These are phyloP conservation scores for Bipolaris bicolor DNA, from an alignment of 2,329 filamentous ascomycete genomes.

Conservation along the genomic window DNA sequence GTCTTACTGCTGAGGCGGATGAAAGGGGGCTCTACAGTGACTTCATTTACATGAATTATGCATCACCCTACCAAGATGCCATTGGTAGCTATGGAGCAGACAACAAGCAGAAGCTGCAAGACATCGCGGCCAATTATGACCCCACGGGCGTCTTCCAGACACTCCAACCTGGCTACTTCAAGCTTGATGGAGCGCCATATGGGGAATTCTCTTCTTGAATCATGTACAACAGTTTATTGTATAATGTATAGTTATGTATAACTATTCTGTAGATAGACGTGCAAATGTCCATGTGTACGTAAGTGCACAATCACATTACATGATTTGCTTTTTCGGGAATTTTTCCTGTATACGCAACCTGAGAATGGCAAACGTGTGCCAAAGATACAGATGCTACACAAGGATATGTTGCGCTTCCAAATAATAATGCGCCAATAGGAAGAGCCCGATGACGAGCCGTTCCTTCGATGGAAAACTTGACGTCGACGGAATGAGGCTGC, in stretches of 20 bases:
- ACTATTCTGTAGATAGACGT: background rate
- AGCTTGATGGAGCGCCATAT: slow-evolving; percentile 29
- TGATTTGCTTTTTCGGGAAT: background rate
- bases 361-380: too few species aligned
- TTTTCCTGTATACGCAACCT: too few species aligned
- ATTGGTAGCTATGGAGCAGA: slow-evolving; percentile 50
- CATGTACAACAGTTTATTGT: background rate
- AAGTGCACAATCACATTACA: background rate
- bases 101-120: slow-evolving; percentile 38
- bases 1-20: slow-evolving; percentile 17
- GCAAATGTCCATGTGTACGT: too few species aligned
- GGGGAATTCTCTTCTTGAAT: slow-evolving; percentile 11
- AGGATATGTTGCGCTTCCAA: background rate
- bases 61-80: slow-evolving; percentile 51
- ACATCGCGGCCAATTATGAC: slow-evolving; percentile 24
- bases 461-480: slow-evolving; percentile 1
- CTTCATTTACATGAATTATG: slow-evolving; percentile 57
- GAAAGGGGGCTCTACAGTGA: slow-evolving; percentile 20
- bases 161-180: slow-evolving; percentile 31
- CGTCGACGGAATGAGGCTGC: slow-evolving; percentile 12
- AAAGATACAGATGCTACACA: too few species aligned
- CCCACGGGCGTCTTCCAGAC: slow-evolving; percentile 28
- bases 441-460: background rate
- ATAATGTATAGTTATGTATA: background rate
- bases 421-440: background rate